Evolutionary conservation across 345 rosid species (phyloP), one percentile per base, ranked within the genome.

Genomic region (Aquilaria sinensis): DNA sequence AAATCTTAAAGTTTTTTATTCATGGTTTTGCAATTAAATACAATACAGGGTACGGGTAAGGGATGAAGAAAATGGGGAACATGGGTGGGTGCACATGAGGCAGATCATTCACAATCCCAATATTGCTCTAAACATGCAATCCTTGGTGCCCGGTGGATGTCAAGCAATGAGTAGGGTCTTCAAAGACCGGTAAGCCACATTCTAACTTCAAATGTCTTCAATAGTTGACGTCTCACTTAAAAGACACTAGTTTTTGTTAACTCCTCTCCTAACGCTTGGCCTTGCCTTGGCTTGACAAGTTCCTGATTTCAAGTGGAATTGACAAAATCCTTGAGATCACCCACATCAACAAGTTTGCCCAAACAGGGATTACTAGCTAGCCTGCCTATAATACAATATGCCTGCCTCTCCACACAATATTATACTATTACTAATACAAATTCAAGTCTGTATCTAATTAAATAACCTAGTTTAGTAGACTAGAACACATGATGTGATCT

Each of bases 101-200:
- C 97, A 93, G 85, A 93, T 97, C 62, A 90, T 86, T 75, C 98
- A 93, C 75, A 90, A 90, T 57, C 97, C 98, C 1, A 85, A 88
- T 56, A 75, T 93, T 14, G 97, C 97, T 8, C 76, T 90, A 54
- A 90, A 93, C 67, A 70, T 93, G 79, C 96, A 90, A 65, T 86
- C 98, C 15, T 73, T 69, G 11, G 67, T 75, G 60, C 78, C 78
- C 47, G 95, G 90, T 30, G 95, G 90, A 41, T 90, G 95, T 61
- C 81, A 66, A 57, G 55, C 72, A 30, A 88, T 90, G 78, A 54
- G 80, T 31, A 78, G 68, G 71, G 58, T 57, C 58, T 80, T 90
- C 1, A 68, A 78, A 74, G 85, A 87, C 59, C 72, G 70, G 93
- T 87, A 78, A 56, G 81, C 23, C 23, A 16, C 23, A 16, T 16